Percentiles rank a stretch among this genome's conserved stretches.
Evolutionary conservation across 2,329 filamentous ascomycete genomes (phyloP).

Genomic region (Fusarium keratoplasticum): DNA sequence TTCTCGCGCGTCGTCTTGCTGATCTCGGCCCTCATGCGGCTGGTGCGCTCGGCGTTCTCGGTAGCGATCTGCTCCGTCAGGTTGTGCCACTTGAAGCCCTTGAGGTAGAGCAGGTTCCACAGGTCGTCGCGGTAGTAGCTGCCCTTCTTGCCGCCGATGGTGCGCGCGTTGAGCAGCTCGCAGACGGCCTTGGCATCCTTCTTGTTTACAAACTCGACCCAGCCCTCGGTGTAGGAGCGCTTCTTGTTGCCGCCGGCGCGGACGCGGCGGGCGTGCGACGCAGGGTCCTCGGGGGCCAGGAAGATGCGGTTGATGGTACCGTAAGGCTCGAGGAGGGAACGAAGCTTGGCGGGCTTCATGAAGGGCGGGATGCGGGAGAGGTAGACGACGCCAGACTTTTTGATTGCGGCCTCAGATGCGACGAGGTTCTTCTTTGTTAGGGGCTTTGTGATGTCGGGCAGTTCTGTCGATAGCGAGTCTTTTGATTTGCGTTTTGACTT

Average conservation of each 20-base stretch:
- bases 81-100: slow-evolving; percentile 85
- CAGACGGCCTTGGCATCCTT: slow-evolving; percentile 81
- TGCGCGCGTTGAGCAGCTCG: slow-evolving; percentile 80
- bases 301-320: slow-evolving; percentile 83
- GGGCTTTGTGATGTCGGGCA: slow-evolving; percentile 64
- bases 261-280: slow-evolving; percentile 74
- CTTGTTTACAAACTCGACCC: slow-evolving; percentile 85
- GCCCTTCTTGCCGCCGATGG: slow-evolving; percentile 86
- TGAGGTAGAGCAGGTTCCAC: slow-evolving; percentile 86
- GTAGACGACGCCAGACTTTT: slow-evolving; percentile 84
- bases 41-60: slow-evolving; percentile 83
- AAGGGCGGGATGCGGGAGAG: slow-evolving; percentile 87
- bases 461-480: slow-evolving; percentile 46
- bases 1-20: slow-evolving; percentile 81
- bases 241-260: slow-evolving; percentile 85
- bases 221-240: slow-evolving; percentile 83
- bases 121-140: slow-evolving; percentile 87
- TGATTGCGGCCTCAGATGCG: slow-evolving; percentile 71
- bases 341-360: slow-evolving; percentile 85
- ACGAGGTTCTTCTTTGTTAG: slow-evolving; percentile 77
- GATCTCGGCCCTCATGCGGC: slow-evolving; percentile 82
- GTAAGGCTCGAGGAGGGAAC: slow-evolving; percentile 79
- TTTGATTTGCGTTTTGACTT: slow-evolving; percentile 41
- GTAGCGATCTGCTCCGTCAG: slow-evolving; percentile 82
- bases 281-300: slow-evolving; percentile 79